A percentile compares a stretch with the other conserved stretches of the same genome.
Conservation (phyloP, 345 rosid species). For the Citrus unshiu region DNA sequence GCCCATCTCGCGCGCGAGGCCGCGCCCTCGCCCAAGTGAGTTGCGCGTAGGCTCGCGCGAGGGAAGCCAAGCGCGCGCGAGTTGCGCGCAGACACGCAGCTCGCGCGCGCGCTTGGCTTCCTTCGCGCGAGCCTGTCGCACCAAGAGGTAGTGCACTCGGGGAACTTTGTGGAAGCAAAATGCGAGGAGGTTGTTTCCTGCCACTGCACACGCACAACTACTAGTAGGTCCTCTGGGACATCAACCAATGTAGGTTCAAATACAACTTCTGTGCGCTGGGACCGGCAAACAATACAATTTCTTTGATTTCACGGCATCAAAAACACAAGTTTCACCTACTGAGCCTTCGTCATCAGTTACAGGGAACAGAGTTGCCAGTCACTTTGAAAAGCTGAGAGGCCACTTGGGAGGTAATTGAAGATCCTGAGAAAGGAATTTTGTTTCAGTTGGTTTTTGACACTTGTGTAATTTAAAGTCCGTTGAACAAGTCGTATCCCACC, state of each 20-base stretch:
- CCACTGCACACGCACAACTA: too few species aligned
- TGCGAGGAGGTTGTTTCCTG: too few species aligned
- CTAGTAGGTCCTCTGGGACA: constrained; percentile 62
- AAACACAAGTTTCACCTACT: constrained; percentile 23
- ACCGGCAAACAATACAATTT: constrained; percentile 84
- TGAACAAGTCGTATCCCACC: background rate
- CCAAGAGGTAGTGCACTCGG: too few species aligned
- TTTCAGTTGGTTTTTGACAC: constrained; percentile 3
- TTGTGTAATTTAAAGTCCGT: background rate
- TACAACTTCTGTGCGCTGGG: constrained; percentile 77
- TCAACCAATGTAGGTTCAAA: constrained; percentile 51
- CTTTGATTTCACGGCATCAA: constrained; percentile 20
- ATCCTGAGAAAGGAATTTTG: constrained; percentile 2
- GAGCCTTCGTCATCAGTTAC: constrained; percentile 24
- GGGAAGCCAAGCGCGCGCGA: too few species aligned
- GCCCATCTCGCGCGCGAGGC: too few species aligned
- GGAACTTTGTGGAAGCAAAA: too few species aligned
- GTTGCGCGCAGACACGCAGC: too few species aligned
- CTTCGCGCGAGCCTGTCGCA: too few species aligned
- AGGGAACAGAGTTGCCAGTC: constrained; percentile 14
- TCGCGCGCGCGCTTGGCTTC: too few species aligned
- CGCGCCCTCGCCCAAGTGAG: too few species aligned
- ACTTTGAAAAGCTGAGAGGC: constrained; percentile 19
- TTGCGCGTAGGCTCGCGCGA: too few species aligned
- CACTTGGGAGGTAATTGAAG: constrained; percentile 27